A percentile compares a stretch with the other conserved stretches of the same genome.
Evolutionary conservation across 83 land plant species (phyloP).

Genomic region (Thuja plicata): DNA sequence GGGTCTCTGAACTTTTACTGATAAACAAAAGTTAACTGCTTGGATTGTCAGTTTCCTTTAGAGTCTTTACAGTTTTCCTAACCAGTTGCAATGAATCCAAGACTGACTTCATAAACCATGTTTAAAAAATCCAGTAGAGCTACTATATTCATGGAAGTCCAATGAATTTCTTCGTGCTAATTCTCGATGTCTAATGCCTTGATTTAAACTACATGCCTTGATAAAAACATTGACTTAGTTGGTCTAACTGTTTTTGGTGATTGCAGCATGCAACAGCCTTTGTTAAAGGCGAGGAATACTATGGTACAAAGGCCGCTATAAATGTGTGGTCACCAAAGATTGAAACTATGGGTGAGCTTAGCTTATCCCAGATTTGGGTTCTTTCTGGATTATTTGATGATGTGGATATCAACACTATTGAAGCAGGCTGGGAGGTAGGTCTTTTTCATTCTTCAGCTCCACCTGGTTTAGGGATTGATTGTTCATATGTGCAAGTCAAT

Average conservation of each 20-base stretch:
- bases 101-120: not conserved
- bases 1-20: not conserved
- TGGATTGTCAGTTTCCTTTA: not conserved
- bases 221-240: not conserved
- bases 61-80: not conserved
- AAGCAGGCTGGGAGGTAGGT: slow-evolving; percentile 92
- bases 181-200: not conserved
- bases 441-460: not conserved
- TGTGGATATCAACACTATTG: slow-evolving; percentile 86
- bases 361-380: slow-evolving; percentile 86
- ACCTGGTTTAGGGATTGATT: not conserved
- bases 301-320: slow-evolving; percentile 79
- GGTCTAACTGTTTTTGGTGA: not conserved
- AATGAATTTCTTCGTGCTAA: not conserved
- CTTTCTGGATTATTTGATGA: slow-evolving; percentile 78
- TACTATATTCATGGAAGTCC: not conserved
- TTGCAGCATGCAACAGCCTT: slow-evolving; percentile 83
- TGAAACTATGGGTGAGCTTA: slow-evolving; percentile 65
- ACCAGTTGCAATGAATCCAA: not conserved
- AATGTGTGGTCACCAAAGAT: slow-evolving; percentile 85
- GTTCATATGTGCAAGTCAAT: not conserved
- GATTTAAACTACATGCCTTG: not conserved
- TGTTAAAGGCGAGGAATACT: slow-evolving; percentile 43
- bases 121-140: not conserved
- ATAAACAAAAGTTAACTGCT: not conserved